Base-by-base conservation (phyloP, 148 eudicot species). In the Chenopodium quinoa region DNA sequence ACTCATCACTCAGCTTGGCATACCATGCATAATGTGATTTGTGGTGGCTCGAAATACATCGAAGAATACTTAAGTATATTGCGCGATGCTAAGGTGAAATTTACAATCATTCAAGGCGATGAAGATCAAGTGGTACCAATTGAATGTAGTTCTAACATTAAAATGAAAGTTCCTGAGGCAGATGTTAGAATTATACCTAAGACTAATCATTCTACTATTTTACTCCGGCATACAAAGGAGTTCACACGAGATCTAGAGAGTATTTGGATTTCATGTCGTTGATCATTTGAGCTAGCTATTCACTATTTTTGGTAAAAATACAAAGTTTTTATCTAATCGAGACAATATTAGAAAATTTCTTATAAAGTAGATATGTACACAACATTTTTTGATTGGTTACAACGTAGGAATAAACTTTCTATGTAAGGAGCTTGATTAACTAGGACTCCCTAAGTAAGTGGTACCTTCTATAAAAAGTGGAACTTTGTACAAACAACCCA, bases 1-100 rank as follows among this genome's bases (percentile, higher is more conserved):
- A 93, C 97, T 11, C 97, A 93, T 75, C 93, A 91, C 69, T 93
- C 97, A 78, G 97, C 97, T 17, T 93, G 97, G 97, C 97, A 93
- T 37, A 84, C 89, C 7, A 93, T 93, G 97, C 97, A 92, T 60
- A 93, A 92, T 67, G 92, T 93, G 40, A 48, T 93, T 48, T 93
- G 95, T 48, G 97, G 97, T 1, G 91, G 93, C n/a, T 90, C 92
- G 27, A 89, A 85, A 73, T 72, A 84, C 19, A 82, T 83, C 84
- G 92, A 93, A 62, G 76, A 81, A 27, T 93, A 84, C 72, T 87
- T 93, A 71, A 92, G 87, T 37, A 62, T 54, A 0, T 54, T 93
- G 80, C 82, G 81, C 27, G 62, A 27, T 13, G 77, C 82, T 0
- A 12, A 52, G n/a, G 86, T 85, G 40, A 87, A 80, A 71, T 56